Conservation (phyloP, 257 asterid species). For the Henckelia pumila region DNA sequence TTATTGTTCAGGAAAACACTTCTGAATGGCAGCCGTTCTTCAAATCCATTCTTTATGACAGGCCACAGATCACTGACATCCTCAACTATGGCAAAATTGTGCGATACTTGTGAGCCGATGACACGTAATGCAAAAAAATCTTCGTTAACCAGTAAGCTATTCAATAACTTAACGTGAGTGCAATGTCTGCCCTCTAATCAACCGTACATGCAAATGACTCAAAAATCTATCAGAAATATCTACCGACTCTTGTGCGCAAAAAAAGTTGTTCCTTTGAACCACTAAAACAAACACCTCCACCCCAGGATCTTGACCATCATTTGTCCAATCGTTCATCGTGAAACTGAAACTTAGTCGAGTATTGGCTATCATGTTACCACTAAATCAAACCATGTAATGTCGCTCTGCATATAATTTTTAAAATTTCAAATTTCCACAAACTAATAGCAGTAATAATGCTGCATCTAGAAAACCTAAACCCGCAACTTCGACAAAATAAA, state of each 20-base stretch:
- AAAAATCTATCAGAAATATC: conserved; percentile 9
- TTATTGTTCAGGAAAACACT: conserved; percentile 78
- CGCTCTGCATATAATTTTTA: neutral
- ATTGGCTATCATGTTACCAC: conserved; percentile 9
- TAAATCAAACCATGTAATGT: neutral
- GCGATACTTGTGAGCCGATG: conserved; percentile 14
- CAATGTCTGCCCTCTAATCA: neutral
- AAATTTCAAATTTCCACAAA: neutral
- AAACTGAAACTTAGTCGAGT: conserved; percentile 6
- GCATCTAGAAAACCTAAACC: neutral
- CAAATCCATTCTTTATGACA: conserved; percentile 62
- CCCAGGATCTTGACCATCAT: conserved; percentile 5
- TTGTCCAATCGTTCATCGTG: conserved; percentile 3
- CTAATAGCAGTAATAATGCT: neutral
- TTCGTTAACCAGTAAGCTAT: neutral
- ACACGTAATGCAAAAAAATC: conserved; percentile 2
- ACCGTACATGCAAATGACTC: neutral
- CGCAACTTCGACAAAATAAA: neutral
- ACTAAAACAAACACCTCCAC: conserved; percentile 6
- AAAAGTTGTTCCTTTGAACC: conserved; percentile 13
- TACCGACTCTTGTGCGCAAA: conserved; percentile 11
- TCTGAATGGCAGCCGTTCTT: conserved; percentile 78
- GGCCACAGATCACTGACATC: conserved; percentile 99
- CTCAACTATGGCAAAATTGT: conserved; percentile 67
- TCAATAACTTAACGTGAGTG: neutral